Conservation (phyloP, 257 asterid species). For the Ehretia macrophylla region DNA sequence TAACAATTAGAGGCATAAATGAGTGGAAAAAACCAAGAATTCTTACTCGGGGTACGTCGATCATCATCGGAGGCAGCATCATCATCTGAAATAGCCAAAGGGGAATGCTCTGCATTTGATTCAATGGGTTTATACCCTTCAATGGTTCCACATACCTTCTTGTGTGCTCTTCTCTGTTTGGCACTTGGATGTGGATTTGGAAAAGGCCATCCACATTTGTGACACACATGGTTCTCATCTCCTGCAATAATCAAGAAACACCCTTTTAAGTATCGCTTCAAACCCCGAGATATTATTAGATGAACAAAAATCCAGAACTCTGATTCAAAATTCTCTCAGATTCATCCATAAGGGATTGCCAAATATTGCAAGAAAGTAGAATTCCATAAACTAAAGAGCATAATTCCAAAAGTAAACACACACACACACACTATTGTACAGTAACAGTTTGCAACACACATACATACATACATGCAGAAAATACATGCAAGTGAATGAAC, state of each 20-base stretch:
- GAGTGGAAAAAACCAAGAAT: background rate
- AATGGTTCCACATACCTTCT: constrained; percentile 66
- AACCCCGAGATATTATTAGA: too few relatives aligned
- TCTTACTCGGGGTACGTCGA: constrained; percentile 53
- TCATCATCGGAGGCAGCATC: constrained; percentile 58
- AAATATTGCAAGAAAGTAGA: too few relatives aligned
- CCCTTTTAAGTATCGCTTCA: too few relatives aligned
- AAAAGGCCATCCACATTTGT: constrained; percentile 91
- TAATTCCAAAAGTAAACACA: too few relatives aligned
- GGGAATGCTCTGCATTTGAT: constrained; percentile 24
- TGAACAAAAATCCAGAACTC: too few relatives aligned
- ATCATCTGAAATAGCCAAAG: constrained; percentile 41
- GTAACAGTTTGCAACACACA: too few relatives aligned
- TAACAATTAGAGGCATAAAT: background rate
- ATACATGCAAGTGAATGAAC: too few relatives aligned
- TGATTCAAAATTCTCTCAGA: too few relatives aligned
- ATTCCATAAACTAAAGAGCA: too few relatives aligned
- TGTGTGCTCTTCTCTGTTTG: constrained; percentile 86
- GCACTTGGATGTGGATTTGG: constrained; percentile 93
- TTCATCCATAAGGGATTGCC: too few relatives aligned
- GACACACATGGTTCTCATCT: constrained; percentile 59
- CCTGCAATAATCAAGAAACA: constrained; percentile 36
- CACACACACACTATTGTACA: too few relatives aligned
- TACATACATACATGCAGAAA: too few relatives aligned
- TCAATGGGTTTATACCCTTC: constrained; percentile 53